A percentile compares a stretch with the other conserved stretches of the same genome.
Evolutionary conservation across 179 eudicot species (phyloP).

Genomic region (Beta corolliflora): DNA sequence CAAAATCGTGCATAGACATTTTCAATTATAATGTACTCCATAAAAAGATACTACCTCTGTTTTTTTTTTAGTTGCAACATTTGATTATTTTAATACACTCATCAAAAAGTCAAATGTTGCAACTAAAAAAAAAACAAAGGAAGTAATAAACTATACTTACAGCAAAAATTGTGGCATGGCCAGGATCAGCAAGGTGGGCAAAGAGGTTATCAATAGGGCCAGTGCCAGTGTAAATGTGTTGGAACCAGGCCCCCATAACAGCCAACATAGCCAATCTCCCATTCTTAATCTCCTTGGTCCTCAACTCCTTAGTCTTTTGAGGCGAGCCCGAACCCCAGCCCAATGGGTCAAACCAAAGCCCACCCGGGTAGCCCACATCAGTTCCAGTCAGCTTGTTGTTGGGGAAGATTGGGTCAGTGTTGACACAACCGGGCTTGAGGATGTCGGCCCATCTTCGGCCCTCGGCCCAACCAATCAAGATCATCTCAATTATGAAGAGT

Average conservation of each 20-base stretch:
- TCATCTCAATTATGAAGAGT: conserved; percentile 70
- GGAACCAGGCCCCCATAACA: conserved; percentile 98
- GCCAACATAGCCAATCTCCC: conserved; percentile 98
- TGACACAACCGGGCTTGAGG: conserved; percentile 83
- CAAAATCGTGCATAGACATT: not conserved
- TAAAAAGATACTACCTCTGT: not conserved
- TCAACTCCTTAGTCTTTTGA: conserved; percentile 72
- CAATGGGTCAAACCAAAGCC: conserved; percentile 96
- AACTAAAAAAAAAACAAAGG: too few species aligned
- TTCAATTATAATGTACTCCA: not conserved
- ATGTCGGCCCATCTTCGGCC: conserved; percentile 98
- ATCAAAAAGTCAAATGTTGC: too few species aligned
- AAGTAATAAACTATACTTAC: conserved; percentile 49
- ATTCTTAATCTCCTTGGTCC: conserved; percentile 98
- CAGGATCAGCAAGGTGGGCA: conserved; percentile 98
- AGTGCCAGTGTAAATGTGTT: conserved; percentile 86
- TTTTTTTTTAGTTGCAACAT: too few species aligned
- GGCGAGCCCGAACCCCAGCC: conserved; percentile 95
- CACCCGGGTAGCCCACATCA: conserved; percentile 98
- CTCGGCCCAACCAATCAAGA: conserved; percentile 96
- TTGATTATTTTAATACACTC: too few species aligned
- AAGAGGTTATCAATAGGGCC: conserved; percentile 97
- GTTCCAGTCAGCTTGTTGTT: conserved; percentile 97
- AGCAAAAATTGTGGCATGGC: conserved; percentile 94
- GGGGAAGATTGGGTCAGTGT: conserved; percentile 96